These are phyloP conservation scores for Dryadomyces sulphureus DNA, from an alignment of 2,329 filamentous ascomycete species.

Conservation along the genomic window DNA sequence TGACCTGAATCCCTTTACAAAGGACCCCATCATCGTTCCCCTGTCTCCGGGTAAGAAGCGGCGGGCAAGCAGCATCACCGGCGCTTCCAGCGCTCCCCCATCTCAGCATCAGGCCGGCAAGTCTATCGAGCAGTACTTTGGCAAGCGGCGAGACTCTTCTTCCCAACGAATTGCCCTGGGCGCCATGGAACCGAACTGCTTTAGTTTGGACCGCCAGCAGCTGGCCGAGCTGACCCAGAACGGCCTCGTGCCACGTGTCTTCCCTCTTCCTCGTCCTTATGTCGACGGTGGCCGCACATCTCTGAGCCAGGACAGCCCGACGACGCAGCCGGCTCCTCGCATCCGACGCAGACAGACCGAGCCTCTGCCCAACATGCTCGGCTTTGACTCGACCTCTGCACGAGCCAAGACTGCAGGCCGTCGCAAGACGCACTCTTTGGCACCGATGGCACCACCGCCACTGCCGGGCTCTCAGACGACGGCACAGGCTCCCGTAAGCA, in stretches of 20 bases:
- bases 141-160: constrained; percentile 23
- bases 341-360: constrained; percentile 36
- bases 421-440: constrained; percentile 1
- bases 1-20: constrained; percentile 82
- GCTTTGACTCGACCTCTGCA: neutral
- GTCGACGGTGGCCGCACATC: constrained; percentile 21
- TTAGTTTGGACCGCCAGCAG: constrained; percentile 33
- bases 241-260: constrained; percentile 38
- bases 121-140: constrained; percentile 41
- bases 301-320: constrained; percentile 9
- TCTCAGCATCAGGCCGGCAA: constrained; percentile 19
- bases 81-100: constrained; percentile 12
- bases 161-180: constrained; percentile 36
- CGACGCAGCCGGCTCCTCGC: constrained; percentile 16
- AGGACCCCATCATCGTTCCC: constrained; percentile 40
- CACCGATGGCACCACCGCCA: constrained; percentile 2
- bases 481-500: constrained; percentile 3
- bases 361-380: constrained; percentile 30
- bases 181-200: constrained; percentile 50
- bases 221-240: constrained; percentile 33
- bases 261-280: constrained; percentile 44
- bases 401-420: neutral
- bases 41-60: constrained; percentile 25
- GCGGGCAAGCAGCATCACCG: constrained; percentile 17
- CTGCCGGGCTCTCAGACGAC: neutral